Conservation (phyloP, 2,329 filamentous ascomycete genomes). For the Sporothrix variecibatus region DNA sequence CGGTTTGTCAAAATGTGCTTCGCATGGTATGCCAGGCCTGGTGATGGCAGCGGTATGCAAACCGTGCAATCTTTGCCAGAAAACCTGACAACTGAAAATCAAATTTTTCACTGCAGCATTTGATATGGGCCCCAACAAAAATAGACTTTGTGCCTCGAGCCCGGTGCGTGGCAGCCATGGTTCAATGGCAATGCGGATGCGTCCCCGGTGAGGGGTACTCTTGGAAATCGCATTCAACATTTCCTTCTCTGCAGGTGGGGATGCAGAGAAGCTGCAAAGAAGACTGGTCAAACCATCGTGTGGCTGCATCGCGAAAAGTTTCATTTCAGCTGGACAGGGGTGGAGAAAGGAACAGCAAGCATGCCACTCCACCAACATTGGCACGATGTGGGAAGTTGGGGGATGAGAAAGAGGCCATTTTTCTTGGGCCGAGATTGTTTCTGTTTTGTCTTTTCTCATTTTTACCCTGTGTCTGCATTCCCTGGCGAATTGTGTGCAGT, state of each 20-base stretch:
- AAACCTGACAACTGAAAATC: not conserved
- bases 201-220: not conserved
- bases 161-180: not conserved
- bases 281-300: not conserved
- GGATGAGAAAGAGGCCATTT: not conserved
- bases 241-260: not conserved
- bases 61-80: not conserved
- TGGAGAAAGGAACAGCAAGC: not conserved
- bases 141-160: not conserved
- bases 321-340: slow-evolving; percentile 29
- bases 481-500: not conserved
- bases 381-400: not conserved
- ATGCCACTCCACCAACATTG: not conserved
- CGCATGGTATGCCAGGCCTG: not conserved
- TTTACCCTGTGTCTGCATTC: not conserved
- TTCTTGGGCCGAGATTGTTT: not conserved
- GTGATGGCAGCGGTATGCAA: not conserved
- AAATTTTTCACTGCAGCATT: not conserved
- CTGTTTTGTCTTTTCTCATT: not conserved
- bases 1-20: not conserved
- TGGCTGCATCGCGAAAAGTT: slow-evolving; percentile 19
- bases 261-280: slow-evolving; percentile 1
- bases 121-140: not conserved
- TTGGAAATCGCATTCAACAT: not conserved
- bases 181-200: not conserved